Percentiles rank a stretch among this genome's conserved stretches.
Conservation (phyloP, 768 basidiomycete species). For the Neoboletus magnificus region DNA sequence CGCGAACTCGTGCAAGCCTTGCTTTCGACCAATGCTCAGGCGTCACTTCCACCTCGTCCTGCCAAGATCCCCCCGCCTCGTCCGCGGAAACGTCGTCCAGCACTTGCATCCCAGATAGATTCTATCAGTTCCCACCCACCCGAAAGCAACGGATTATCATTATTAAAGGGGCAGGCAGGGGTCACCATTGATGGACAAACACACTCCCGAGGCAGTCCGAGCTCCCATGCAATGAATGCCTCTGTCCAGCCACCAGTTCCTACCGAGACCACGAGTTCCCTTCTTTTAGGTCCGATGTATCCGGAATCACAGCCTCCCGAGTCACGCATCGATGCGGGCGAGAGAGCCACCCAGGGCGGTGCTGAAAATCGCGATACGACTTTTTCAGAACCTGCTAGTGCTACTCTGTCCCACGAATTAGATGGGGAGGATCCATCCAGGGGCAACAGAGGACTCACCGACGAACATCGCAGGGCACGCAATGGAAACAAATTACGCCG, state of each 20-base stretch:
- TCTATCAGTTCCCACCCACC: not conserved
- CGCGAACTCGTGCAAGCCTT: not conserved
- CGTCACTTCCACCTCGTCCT: constrained; percentile 17
- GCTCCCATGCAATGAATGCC: constrained; percentile 9
- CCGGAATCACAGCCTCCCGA: constrained; percentile 4
- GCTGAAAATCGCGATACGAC: not conserved
- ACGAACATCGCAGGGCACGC: constrained; percentile 9
- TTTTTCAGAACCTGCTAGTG: constrained; percentile 9
- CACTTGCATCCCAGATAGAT: not conserved
- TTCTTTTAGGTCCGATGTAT: constrained; percentile 9
- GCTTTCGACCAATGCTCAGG: not conserved
- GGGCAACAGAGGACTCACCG: constrained; percentile 4
- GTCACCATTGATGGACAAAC: not conserved
- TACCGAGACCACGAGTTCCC: constrained; percentile 5
- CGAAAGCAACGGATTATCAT: not conserved
- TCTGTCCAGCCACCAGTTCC: constrained; percentile 3
- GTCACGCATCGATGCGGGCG: not conserved
- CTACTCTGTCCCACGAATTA: not conserved
- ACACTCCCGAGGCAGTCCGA: not conserved
- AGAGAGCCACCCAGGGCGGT: not conserved
- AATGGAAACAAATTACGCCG: constrained; percentile 1
- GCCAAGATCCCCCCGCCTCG: constrained; percentile 26
- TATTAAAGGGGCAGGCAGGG: not conserved
- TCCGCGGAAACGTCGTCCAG: constrained; percentile 11
- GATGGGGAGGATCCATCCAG: constrained; percentile 10